phyloP scores from a whole-genome alignment of 371 early-diverging fungal genomes.

The Coemansia sp. region DNA sequence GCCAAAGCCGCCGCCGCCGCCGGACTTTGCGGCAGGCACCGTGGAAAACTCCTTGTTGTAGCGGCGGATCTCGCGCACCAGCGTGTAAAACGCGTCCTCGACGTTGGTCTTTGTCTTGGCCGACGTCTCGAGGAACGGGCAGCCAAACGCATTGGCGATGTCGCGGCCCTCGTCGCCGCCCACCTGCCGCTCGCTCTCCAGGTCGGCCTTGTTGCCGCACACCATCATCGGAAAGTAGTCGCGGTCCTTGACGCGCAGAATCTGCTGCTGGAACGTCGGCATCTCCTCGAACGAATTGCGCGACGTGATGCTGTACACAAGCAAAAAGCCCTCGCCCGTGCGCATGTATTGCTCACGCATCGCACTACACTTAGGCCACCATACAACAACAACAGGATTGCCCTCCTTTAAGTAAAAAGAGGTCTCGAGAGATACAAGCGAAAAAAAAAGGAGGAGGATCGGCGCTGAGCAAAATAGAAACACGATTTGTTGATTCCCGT shows the following conservation, averaged over 20 bases:
- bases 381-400: neutral
- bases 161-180: conserved; percentile 73
- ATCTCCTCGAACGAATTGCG: conserved; percentile 87
- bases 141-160: conserved; percentile 73
- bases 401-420: neutral
- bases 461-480: neutral
- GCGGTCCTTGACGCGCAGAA: conserved; percentile 84
- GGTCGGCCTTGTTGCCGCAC: conserved; percentile 94
- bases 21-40: conserved; percentile 27
- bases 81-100: conserved; percentile 84
- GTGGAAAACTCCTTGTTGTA: conserved; percentile 62
- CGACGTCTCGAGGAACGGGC: conserved; percentile 88
- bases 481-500: conserved; percentile 12
- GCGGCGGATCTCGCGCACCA: conserved; percentile 84
- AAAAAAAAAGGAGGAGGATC: neutral
- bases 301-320: conserved; percentile 78
- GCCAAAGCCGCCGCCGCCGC: conserved; percentile 11
- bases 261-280: conserved; percentile 80
- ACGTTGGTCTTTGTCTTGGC: conserved; percentile 90
- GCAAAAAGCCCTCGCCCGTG: conserved; percentile 87
- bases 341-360: conserved; percentile 86
- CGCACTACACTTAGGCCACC: conserved; percentile 52
- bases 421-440: neutral
- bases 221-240: conserved; percentile 88
- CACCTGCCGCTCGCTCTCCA: conserved; percentile 80